Evolutionary conservation across 768 basidiomycete species (phyloP).

Genomic region (Rhodosporidiobolus odoratus): DNA sequence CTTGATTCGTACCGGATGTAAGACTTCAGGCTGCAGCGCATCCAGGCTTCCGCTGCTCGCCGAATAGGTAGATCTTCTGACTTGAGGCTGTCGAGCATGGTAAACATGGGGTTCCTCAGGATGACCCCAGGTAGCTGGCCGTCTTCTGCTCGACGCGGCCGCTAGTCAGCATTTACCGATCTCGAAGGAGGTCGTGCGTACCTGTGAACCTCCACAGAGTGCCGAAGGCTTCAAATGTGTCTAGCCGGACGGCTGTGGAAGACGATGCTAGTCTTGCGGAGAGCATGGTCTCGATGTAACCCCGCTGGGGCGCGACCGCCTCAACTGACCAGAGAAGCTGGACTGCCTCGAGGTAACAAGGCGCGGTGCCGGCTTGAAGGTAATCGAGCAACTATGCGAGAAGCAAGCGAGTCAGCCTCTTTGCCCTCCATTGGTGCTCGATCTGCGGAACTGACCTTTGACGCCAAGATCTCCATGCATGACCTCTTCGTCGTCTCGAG

Average conservation of each 20-base stretch:
- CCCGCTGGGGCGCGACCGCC: constrained; percentile 52
- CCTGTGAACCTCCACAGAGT: constrained; percentile 86
- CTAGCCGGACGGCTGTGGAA: constrained; percentile 52
- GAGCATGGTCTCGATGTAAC: constrained; percentile 70
- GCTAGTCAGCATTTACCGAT: too few relatives aligned
- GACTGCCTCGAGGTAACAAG: constrained; percentile 76
- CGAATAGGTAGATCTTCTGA: constrained; percentile 67
- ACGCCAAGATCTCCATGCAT: constrained; percentile 59
- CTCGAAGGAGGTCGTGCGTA: constrained; percentile 45
- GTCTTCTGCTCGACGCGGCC: constrained; percentile 69
- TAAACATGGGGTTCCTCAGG: constrained; percentile 79
- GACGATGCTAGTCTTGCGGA: constrained; percentile 64
- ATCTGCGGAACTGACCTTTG: constrained; percentile 50
- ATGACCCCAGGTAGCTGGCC: constrained; percentile 69
- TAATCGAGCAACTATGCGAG: constrained; percentile 63
- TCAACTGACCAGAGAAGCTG: constrained; percentile 77
- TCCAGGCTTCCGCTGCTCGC: constrained; percentile 89
- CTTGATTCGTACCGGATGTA: constrained; percentile 82
- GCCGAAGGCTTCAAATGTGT: constrained; percentile 81
- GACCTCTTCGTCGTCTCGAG: not conserved
- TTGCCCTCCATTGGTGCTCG: too few relatives aligned
- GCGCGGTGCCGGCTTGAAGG: constrained; percentile 54
- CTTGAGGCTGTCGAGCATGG: constrained; percentile 74
- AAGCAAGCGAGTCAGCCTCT: constrained; percentile 11
- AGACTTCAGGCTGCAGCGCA: constrained; percentile 86